Evolutionary conservation across 805 yeast species (phyloP), one percentile per base, ranked within the genome.

Genomic region (Spathaspora gorwiae): DNA sequence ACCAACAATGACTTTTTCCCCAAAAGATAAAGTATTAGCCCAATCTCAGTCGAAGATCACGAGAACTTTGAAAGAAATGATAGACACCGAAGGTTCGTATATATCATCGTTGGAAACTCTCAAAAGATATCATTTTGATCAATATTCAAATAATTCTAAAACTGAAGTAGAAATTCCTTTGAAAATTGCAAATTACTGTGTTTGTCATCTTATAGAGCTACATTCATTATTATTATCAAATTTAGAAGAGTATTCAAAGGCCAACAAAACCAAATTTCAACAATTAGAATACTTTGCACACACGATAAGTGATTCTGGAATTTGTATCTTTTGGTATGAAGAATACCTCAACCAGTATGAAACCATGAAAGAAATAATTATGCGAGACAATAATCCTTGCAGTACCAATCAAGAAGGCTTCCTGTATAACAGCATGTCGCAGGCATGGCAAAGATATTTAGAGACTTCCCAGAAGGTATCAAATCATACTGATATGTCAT

Each of bases 31-130:
- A 30, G 32, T 36, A 6, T 7, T 30, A 35, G 45, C 15, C 24
- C 38, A 19, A 24, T 12, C 33, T 3, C 43, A 36, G 26, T 5
- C 48, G 33, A 55, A 50, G 26, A 47, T 68, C n/a, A 5, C 15
- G 5, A 37, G 7, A 39, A 47, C 65, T 1, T 50, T 75, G n/a
- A 71, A 75, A 45, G 86, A 80, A 54, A 54, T 80, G 5, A 44
- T 74, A 0, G 67, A 66, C 11, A 78, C 79, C 10, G 86, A 80
- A 52, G 66, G 63, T 26, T 61, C 60, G 1, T 80, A 77, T 52
- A 56, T 78, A n/a, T 62, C 64, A 37, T 72, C 77, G 1, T 55
- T 80, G 40, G 64, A 62, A 34, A 57, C 75, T 48, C 57, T 80
- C 14, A 60, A 65, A 6, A 68, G 64, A n/a, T 67, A 63, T 33